These are phyloP conservation scores for Chytriomyces sp. DNA, from an alignment of 192 early-diverging fungal species.

Conservation along the genomic window DNA sequence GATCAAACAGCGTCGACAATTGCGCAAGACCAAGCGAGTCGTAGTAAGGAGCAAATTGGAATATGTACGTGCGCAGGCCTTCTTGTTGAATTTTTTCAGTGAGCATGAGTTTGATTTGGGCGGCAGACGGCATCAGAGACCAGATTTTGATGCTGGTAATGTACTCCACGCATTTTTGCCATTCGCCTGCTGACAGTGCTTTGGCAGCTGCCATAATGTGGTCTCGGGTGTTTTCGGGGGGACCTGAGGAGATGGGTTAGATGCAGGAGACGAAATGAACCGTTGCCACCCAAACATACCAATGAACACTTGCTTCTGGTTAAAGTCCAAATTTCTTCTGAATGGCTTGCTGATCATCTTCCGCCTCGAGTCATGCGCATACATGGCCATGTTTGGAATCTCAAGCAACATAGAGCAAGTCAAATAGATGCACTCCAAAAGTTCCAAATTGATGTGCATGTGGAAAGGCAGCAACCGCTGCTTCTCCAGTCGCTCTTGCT, in stretches of 20 bases:
- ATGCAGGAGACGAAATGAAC: conserved; percentile 23
- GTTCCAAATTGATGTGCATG: conserved; percentile 99
- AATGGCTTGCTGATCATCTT: conserved; percentile 89
- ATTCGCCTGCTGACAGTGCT: conserved; percentile 89
- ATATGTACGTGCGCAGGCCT: conserved; percentile 94
- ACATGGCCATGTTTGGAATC: conserved; percentile 91
- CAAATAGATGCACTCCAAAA: conserved; percentile 95
- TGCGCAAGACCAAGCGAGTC: conserved; percentile 83
- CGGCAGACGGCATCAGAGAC: conserved; percentile 83
- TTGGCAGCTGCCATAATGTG: conserved; percentile 97
- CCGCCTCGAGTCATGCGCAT: conserved; percentile 60
- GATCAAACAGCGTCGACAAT: conserved; percentile 87
- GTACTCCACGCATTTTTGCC: conserved; percentile 83
- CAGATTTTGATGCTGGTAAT: conserved; percentile 95
- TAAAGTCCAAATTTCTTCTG: conserved; percentile 90
- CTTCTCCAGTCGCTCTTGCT: conserved; percentile 91
- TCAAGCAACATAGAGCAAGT: conserved; percentile 97
- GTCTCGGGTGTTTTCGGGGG: conserved; percentile 98
- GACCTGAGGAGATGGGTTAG: conserved; percentile 49
- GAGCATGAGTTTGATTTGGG: conserved; percentile 92
- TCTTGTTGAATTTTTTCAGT: conserved; percentile 91
- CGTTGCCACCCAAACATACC: conserved; percentile 51
- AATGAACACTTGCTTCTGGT: conserved; percentile 93
- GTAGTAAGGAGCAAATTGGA: conserved; percentile 90
- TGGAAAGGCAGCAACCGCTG: conserved; percentile 98